Base-by-base conservation (phyloP, 2,329 filamentous ascomycete genomes). In the Talaromyces sp. region DNA sequence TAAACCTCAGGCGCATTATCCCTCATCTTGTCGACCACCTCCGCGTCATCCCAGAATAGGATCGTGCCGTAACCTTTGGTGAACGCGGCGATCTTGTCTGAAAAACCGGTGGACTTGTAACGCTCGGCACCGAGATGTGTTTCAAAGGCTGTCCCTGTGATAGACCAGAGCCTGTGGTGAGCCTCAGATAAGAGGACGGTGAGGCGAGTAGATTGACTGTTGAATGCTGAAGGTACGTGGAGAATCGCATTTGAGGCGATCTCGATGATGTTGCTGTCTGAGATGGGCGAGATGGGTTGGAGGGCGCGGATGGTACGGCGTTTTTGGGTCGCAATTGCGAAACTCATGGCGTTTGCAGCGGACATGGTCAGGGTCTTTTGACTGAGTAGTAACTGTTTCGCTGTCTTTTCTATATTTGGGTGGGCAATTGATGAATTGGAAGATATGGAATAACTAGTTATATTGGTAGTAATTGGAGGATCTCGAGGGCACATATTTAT, bases 41-140 rank as follows among this genome's bases (percentile, higher is more conserved):
- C 79, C 67, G 85, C 83, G 81, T 93, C 90, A 75, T 90, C 87
- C 80, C 91, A 96, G 86, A 95, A 96, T 69, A 96, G 85, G 69
- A 93, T 79, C 70, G 90, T 89, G 72, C 91, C 92, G 66, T 93
- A 92, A 25, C 76, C 91, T 62, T 73, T 87, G 6, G 13, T 36
- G 25, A 15, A 42, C 30, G 4, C 36, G 7, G 28, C 13, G 32
- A 55, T 55, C 17, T 22, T 9, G 53, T 55, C 53, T 13, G 32
- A 25, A 36, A 30, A 13, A 25, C 75, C 83, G 84, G 84, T 27
- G 27, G 27, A 96, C 75, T 44, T 77, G 71, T 55, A 87, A 72
- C 68, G 53, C 78, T 79, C 64, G 75, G 71, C 71, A 74, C 75
- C 66, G 65, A 77, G 17, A 51, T 63, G 66, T 78, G 75, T 22